Percentiles rank a stretch among this genome's conserved stretches.
Conservation (phyloP, 1,284 basidiomycete genomes). For the Cutaneotrichosporon sp. region DNA sequence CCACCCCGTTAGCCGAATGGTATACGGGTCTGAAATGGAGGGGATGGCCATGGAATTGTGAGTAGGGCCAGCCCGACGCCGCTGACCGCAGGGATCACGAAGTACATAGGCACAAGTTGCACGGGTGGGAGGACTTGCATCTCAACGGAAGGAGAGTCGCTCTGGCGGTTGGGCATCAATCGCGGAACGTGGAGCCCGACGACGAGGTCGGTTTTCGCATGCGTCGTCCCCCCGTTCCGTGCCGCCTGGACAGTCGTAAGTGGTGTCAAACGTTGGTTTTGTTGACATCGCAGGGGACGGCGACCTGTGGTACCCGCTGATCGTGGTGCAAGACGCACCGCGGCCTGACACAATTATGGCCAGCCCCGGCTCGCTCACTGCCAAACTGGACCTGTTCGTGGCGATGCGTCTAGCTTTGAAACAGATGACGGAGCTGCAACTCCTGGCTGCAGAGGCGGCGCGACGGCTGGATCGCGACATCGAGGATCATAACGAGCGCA, state of each 20-base stretch:
- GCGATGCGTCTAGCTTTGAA: not conserved
- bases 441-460: no score
- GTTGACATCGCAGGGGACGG: no score
- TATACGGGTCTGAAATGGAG: not conserved
- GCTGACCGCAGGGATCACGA: not conserved
- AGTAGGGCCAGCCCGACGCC: no score
- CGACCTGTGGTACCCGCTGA: not conserved
- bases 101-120: not conserved
- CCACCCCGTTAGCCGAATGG: not conserved
- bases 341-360: not conserved
- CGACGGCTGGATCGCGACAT: no score
- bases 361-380: not conserved
- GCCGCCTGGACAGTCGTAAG: no score
- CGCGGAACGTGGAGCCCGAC: no score
- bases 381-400: not conserved
- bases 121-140: not conserved
- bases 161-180: not conserved
- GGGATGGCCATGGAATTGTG: no score
- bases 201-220: no score
- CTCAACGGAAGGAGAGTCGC: not conserved
- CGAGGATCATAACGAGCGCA: not conserved
- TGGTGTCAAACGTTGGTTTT: no score
- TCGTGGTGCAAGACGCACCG: not conserved
- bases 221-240: no score
- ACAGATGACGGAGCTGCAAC: not conserved